These are phyloP conservation scores for Inga oerstediana DNA, from an alignment of 306 rosid genomes.

Conservation along the genomic window DNA sequence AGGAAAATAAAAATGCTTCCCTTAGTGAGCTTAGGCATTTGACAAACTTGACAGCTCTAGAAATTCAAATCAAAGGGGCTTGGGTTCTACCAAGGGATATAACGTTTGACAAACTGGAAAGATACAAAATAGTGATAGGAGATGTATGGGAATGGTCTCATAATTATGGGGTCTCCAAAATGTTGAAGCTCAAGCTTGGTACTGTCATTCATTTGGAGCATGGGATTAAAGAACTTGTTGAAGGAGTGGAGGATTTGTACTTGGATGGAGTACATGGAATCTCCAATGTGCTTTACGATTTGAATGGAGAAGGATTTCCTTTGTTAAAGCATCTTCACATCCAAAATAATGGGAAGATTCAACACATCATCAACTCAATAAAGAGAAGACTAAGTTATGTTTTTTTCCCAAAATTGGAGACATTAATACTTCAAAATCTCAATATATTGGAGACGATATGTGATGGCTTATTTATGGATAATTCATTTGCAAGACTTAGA, in stretches of 20 bases:
- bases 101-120: neutral
- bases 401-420: neutral
- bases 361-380: neutral
- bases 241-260: neutral
- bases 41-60: neutral
- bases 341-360: neutral
- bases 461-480: neutral
- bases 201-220: neutral
- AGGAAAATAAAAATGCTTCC: slow-evolving; percentile 3
- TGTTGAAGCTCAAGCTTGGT: neutral
- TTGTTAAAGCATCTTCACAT: neutral
- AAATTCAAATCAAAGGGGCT: neutral
- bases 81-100: neutral
- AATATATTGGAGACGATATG: neutral
- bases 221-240: neutral
- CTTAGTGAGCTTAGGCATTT: slow-evolving; percentile 15
- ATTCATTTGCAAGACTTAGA: neutral
- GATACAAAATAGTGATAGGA: neutral
- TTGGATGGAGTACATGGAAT: neutral
- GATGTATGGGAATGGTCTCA: neutral
- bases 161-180: neutral
- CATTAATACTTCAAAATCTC: neutral
- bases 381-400: neutral
- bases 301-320: neutral
- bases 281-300: neutral